phyloP scores from a whole-genome alignment of 176 grass and related monocot species.

The Alloteropsis semialata region DNA sequence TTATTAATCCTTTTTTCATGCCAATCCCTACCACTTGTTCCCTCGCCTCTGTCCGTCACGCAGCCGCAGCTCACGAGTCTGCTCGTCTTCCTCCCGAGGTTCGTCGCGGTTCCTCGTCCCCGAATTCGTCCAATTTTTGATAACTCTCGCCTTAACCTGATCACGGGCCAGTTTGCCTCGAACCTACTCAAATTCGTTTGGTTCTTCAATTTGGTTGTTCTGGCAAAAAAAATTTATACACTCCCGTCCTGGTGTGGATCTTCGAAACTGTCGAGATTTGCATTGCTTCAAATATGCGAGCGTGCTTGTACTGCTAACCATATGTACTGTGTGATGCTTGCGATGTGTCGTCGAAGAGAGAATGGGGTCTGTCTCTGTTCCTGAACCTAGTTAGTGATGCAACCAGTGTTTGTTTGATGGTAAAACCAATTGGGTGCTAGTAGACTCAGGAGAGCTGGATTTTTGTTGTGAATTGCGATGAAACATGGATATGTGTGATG shows the following conservation, averaged over 20 bases:
- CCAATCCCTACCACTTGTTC: neutral
- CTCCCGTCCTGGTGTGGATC: neutral
- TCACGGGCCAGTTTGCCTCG: neutral
- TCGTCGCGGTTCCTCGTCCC: neutral
- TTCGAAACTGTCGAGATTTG: neutral
- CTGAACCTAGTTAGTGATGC: neutral
- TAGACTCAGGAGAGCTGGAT: neutral
- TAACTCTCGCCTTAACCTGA: neutral
- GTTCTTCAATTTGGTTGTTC: neutral
- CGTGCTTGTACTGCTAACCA: neutral
- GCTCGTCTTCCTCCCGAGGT: neutral
- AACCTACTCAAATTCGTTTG: neutral
- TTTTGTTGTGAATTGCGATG: neutral
- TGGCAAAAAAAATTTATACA: neutral
- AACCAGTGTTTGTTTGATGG: neutral
- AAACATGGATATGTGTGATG: neutral
- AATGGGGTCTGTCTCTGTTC: neutral
- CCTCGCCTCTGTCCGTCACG: neutral
- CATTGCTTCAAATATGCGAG: neutral
- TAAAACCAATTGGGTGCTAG: neutral
- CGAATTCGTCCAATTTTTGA: neutral
- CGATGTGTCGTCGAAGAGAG: neutral
- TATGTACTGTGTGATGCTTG: neutral
- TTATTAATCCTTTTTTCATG: neutral
- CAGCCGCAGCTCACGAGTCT: neutral